A percentile compares a stretch with the other conserved stretches of the same genome.
Conservation (phyloP, 768 basidiomycete genomes). For the Scleroderma bovista region DNA sequence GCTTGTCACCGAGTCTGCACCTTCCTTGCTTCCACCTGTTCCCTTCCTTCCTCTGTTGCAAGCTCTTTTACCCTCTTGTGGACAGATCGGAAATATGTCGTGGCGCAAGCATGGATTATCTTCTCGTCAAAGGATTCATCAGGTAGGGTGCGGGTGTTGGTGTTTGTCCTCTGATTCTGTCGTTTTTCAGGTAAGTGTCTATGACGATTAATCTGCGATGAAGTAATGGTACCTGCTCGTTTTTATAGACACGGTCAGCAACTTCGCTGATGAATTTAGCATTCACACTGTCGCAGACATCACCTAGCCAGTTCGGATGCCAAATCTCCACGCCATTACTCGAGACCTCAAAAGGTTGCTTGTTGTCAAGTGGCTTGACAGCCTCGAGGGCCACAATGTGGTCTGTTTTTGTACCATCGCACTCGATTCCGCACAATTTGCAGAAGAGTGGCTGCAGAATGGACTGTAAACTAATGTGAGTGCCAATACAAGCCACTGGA, state of each 20-base stretch:
- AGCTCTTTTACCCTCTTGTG: not conserved
- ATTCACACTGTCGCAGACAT: not conserved
- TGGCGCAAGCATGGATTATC: not conserved
- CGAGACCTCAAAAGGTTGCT: not conserved
- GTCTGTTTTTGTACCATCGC: not conserved
- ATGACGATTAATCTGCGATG: too few relatives aligned
- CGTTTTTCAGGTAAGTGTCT: too few relatives aligned
- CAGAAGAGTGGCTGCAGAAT: not conserved
- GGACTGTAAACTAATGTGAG: not conserved
- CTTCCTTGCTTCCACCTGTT: not conserved
- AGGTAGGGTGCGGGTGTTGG: not conserved
- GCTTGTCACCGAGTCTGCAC: not conserved
- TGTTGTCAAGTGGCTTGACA: not conserved
- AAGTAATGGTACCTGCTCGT: not conserved
- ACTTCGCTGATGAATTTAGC: not conserved
- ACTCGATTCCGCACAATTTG: not conserved
- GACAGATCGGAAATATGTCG: not conserved
- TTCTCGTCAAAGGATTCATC: not conserved
- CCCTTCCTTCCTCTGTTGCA: not conserved
- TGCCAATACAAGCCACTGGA: too few relatives aligned
- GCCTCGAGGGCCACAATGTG: not conserved
- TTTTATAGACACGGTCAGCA: not conserved
- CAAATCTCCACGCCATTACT: not conserved
- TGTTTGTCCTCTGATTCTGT: not conserved
- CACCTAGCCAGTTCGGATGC: not conserved